Evolutionary conservation across 345 rosid species (phyloP), one percentile per base, ranked within the genome.

Genomic region (Passiflora organensis): DNA sequence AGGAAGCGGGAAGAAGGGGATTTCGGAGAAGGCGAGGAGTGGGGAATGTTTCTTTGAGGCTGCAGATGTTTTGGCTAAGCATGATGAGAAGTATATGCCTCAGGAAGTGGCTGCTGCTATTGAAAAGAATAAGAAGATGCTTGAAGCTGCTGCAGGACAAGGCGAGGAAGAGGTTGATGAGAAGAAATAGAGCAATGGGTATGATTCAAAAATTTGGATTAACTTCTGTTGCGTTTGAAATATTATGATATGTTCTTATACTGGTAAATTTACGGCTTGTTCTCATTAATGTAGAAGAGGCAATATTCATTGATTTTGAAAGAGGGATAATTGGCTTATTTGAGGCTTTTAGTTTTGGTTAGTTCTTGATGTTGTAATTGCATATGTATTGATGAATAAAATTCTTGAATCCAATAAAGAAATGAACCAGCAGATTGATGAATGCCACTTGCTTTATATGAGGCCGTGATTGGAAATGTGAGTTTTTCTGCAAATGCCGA

Each of bases 81-180:
- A 93, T 13, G 97, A 93, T 10, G 99, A 93, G 72, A 93, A 93
- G 86, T 93, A 93, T 69, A 93, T 89, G 99, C 99, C 99, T 0
- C 51, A 57, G 55, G 99, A 89, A 60, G 99, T 89, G 37, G 99
- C 97, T 0, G 99, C 84, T 2, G 99, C 96, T 0, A 82, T 89
- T 59, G 95, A 93, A 83, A 93, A 83, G 87, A 93, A 93, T 51
- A 93, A 81, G 83, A 82, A 93, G 84, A 55, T 59, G 62, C 63
- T 81, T 53, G 85, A 77, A 61, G 86, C 78, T 0, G 71, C 50
- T 20, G 51, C 48, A 25, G 49, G 14, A 13, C 65, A 18, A 20
- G 61, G 15, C 13, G 61, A 51, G 45, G 66, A 18, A 28, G 70
- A 45, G n/a, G 72, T 58, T 32, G 64, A 66, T 49, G 59, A 57